A percentile compares a stretch with the other conserved stretches of the same genome.
These are phyloP conservation scores for Trichosporon asahii DNA, from an alignment of 1,284 basidiomycete genomes.

Conservation along the genomic window DNA sequence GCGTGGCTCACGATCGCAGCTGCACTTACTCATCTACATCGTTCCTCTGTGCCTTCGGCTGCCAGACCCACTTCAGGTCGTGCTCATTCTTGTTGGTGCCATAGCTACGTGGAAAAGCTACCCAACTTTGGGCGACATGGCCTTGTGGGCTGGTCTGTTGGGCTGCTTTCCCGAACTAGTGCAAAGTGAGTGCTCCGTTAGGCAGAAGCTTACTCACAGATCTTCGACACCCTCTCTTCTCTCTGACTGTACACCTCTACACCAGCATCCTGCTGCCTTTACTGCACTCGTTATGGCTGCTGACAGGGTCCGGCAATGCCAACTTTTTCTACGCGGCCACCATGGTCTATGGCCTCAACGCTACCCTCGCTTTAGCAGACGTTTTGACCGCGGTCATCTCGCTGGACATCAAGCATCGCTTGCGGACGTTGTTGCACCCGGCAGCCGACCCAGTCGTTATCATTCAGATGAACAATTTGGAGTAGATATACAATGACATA, in stretches of 20 bases:
- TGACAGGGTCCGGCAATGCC: constrained; percentile 89
- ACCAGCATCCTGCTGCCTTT: constrained; percentile 81
- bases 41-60: constrained; percentile 84
- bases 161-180: constrained; percentile 79
- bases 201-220: constrained; percentile 56
- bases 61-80: constrained; percentile 79
- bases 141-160: constrained; percentile 76
- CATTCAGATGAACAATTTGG: constrained; percentile 18
- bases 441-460: neutral
- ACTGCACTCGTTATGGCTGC: constrained; percentile 88
- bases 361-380: constrained; percentile 78
- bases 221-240: constrained; percentile 80
- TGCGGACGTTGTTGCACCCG: neutral
- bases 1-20: constrained; percentile 52
- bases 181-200: constrained; percentile 59
- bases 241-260: constrained; percentile 77
- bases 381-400: constrained; percentile 62
- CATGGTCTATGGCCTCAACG: constrained; percentile 84
- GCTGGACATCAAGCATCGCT: constrained; percentile 1
- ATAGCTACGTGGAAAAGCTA: constrained; percentile 87
- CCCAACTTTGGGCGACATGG: constrained; percentile 82
- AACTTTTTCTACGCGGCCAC: constrained; percentile 98
- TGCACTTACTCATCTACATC: constrained; percentile 81
- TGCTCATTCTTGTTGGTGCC: constrained; percentile 72
- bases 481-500: constrained; percentile 13